A percentile compares a stretch with the other conserved stretches of the same genome.
These are phyloP conservation scores for Eutrema heterophyllum DNA, from an alignment of 345 rosid species.

Conservation along the genomic window DNA sequence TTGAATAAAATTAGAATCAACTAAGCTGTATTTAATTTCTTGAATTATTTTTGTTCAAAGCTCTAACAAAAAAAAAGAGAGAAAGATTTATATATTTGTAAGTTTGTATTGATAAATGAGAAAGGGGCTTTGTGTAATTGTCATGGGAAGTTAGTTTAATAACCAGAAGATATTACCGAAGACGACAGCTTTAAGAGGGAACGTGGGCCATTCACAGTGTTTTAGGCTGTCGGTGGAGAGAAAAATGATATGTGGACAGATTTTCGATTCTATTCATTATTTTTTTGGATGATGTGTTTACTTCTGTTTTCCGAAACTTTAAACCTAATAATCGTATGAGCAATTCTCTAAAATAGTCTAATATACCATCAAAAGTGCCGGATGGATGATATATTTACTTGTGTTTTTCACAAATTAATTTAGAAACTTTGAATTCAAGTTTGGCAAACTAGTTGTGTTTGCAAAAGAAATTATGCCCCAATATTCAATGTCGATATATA, in stretches of 20 bases:
- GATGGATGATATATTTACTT: no score
- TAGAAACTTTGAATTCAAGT: neutral
- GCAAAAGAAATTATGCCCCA: neutral
- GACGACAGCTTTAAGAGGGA: constrained; percentile 31
- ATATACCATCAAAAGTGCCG: no score
- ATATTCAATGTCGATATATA: no score
- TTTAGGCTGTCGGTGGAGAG: constrained; percentile 28
- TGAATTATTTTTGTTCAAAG: neutral
- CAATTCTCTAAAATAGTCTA: no score
- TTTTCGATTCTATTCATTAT: neutral
- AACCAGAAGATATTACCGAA: constrained; percentile 7
- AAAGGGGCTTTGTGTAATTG: constrained; percentile 16
- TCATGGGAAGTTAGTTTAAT: neutral
- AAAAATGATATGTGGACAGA: neutral
- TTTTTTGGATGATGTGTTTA: neutral
- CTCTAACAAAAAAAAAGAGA: neutral
- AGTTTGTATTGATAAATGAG: neutral
- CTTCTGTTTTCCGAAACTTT: neutral
- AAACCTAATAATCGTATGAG: neutral
- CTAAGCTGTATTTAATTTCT: neutral
- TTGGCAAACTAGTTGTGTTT: neutral
- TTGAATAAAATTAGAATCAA: neutral
- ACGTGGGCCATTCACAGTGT: constrained; percentile 26
- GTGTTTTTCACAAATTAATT: no score
- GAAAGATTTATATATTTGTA: neutral